Base-by-base conservation (phyloP, 441 rosid species). In the Pelargonium cotyledonis region DNA sequence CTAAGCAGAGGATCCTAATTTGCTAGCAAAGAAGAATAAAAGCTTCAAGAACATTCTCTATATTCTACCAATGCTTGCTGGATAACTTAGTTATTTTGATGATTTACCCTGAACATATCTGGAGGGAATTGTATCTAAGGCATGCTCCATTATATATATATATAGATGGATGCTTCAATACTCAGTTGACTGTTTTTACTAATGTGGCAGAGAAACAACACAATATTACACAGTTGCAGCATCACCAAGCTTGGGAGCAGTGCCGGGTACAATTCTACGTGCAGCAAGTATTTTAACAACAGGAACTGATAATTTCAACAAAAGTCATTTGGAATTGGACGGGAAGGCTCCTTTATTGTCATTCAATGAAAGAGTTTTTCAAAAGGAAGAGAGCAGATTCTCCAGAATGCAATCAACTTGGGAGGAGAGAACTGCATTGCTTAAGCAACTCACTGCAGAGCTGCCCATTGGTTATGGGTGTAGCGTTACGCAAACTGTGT, bases 401-500 rank as follows among this genome's bases (percentile, higher is more conserved):
- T 86, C 91, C 6, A 79, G 71, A 70, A 74, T 79, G 38, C 97
- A 71, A 40, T 85, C 94, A 19, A 70, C 82, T 40, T 80, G 82
- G 80, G 85, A 87, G 21, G 80, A 80, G 64, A 88, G 80, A 84
- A 79, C 82, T 55, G 86, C 98, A 15, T 78, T 88, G 64, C 66
- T 19, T 19, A 49, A 47, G 67, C 85, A 79, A 75, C 73, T 69
- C 70, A 80, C 89, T 38, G 87, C 79, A 43, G 98, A 90, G 19
- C 65, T 83, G 3, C 88, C 89, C 5, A 64, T 79, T 78, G 75
- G 85, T 70, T 76, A 84, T 76, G 96, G 98, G 61, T 93, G 97
- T 66, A 91, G 85, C 79, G 69, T 91, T 64, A 88, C 84, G 55
- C 96, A 93, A 78, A 91, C 98, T 26, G 70, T 93, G 66, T 93